Conservation (phyloP, 164 flowering plant species). For the Vitis amurensis region DNA sequence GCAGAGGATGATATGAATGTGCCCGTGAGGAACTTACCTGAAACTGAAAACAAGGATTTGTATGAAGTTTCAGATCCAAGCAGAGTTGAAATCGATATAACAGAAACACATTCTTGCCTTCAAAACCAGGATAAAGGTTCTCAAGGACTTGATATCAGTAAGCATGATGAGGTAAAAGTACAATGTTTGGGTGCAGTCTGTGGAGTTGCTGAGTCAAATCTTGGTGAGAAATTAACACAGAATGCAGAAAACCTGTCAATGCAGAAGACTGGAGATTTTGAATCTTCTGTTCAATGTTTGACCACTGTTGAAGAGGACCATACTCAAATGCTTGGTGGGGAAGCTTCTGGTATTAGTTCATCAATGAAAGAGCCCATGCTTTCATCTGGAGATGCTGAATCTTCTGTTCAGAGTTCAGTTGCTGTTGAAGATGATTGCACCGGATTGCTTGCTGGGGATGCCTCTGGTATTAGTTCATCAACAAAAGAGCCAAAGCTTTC, state of each 20-base stretch:
- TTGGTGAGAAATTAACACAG: neutral
- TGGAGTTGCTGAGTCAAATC: conserved; percentile 8
- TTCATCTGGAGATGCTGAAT: conserved; percentile 20
- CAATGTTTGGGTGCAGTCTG: conserved; percentile 6
- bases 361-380: conserved; percentile 6
- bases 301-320: too few relatives aligned
- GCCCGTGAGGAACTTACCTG: conserved; percentile 7
- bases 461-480: too few relatives aligned
- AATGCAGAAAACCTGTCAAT: too few relatives aligned
- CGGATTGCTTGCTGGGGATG: too few relatives aligned
- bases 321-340: too few relatives aligned
- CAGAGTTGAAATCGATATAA: neutral
- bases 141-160: conserved; percentile 15
- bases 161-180: conserved; percentile 4
- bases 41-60: conserved; percentile 1
- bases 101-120: conserved; percentile 6
- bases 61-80: conserved; percentile 13
- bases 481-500: neutral
- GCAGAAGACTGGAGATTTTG: conserved; percentile 8
- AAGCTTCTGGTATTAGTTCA: neutral
- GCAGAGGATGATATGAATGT: conserved; percentile 8
- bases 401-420: too few relatives aligned
- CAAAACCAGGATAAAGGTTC: conserved; percentile 1
- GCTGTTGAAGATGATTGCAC: too few relatives aligned
- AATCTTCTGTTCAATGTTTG: too few relatives aligned